Evolutionary conservation across 1,139 yeast species (phyloP).

Genomic region (Geotrichum citri-aurantii): DNA sequence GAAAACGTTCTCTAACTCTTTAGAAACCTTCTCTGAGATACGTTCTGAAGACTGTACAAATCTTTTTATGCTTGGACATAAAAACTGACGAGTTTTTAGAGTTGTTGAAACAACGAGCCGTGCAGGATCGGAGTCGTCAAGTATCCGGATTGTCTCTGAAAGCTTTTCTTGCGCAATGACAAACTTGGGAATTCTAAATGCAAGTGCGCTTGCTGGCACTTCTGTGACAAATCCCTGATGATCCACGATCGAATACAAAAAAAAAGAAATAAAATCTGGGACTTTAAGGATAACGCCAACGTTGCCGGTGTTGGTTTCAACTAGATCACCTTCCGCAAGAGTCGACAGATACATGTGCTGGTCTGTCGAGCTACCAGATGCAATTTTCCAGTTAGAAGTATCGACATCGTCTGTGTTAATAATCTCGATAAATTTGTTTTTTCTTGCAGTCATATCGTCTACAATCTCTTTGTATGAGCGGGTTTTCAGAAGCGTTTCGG

Average conservation of each 20-base stretch:
- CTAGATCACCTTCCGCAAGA: conserved; percentile 15
- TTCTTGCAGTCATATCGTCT: conserved; percentile 12
- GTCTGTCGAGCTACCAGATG: conserved; percentile 4
- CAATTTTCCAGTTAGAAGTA: neutral
- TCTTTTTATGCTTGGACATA: conserved; percentile 16
- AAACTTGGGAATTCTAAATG: conserved; percentile 16
- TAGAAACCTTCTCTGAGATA: conserved; percentile 6
- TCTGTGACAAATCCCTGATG: conserved; percentile 15
- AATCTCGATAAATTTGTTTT: conserved; percentile 7
- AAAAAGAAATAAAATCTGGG: conserved; percentile 13
- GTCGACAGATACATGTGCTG: conserved; percentile 16
- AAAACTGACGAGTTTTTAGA: neutral
- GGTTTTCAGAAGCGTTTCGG: conserved; percentile 1
- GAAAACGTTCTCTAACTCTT: conserved; percentile 16
- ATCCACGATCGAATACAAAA: conserved; percentile 13
- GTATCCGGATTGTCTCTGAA: conserved; percentile 7
- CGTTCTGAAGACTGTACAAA: conserved; percentile 10
- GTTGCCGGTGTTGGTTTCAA: conserved; percentile 14
- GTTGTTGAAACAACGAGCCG: conserved; percentile 14
- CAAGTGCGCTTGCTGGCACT: conserved; percentile 1
- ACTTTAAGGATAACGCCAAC: conserved; percentile 16
- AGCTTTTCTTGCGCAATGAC: neutral
- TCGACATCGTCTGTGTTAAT: conserved; percentile 9
- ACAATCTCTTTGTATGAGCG: conserved; percentile 12
- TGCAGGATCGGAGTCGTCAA: conserved; percentile 10